Evolutionary conservation across 202 grass and related monocot species (phyloP), one percentile per base, ranked within the genome.

Genomic region (Panicum virgatum): DNA sequence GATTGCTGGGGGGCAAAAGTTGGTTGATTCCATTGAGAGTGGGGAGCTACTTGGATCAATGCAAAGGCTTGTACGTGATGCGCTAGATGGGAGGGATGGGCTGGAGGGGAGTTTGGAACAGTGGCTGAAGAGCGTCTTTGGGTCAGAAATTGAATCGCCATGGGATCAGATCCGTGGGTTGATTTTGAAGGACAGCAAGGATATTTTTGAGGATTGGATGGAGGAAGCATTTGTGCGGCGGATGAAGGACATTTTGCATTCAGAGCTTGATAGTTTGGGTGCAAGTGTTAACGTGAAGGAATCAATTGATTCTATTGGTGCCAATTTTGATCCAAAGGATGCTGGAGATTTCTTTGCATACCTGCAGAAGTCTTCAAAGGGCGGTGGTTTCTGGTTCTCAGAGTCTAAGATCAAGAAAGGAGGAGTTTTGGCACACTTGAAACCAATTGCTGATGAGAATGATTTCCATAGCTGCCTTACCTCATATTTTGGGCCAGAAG

Each of bases 101-200:
- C 60, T 99, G 56, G 96, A 99, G 58, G 91, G 87, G 23, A 92
- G 85, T 84, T 89, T 99, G 84, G 93, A 94, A 72, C 89, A 86
- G 79, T 99, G 96, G 96, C 84, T 99, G 51, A 99, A 87, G 89
- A 90, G 83, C 47, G 93, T 94, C 30, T 94, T 98, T 83, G 96
- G 96, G 54, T 92, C 91, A 2, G 96, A 99, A 53, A 92, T 88
- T 81, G 91, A 99, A 80, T 99, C 93, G 13, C 91, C 96, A 44
- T 99, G 96, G 96, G 85, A 96, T 81, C 92, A 96, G 85, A 99
- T 99, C 68, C 72, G 93, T 39, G 91, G 93, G 6, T 72, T 94
- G 45, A 92, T 96, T 69, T 78, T 99, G 85, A 99, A 96, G 83
- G 87, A 90, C 39, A 80, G 62, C 36, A 99, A 96, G 66, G 96